These are phyloP conservation scores for Diaporthe velutina DNA, from an alignment of 2,329 filamentous ascomycete species.

Conservation along the genomic window DNA sequence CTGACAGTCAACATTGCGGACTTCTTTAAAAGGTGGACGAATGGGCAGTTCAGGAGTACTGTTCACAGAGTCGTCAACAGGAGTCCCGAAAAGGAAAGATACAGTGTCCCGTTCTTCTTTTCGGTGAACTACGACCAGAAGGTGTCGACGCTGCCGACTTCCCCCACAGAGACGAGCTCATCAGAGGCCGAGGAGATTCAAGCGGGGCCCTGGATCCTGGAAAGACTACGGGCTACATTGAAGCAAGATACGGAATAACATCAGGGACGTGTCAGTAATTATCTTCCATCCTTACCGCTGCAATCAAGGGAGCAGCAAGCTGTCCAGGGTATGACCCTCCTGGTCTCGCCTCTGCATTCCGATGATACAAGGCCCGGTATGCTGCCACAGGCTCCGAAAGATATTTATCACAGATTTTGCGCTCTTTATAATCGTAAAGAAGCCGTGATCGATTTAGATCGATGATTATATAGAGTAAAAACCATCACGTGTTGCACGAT, in stretches of 20 bases:
- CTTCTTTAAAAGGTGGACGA: slow-evolving; percentile 37
- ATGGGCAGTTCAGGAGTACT: slow-evolving; percentile 37
- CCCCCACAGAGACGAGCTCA: not conserved
- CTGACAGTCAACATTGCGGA: slow-evolving; percentile 39
- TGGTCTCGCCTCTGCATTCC: too few species aligned
- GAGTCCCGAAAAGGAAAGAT: slow-evolving; percentile 29
- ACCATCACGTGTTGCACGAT: too few species aligned
- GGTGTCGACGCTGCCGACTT: slow-evolving; percentile 48
- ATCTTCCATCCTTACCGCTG: not conserved
- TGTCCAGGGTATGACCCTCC: not conserved
- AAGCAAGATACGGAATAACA: not conserved
- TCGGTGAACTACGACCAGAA: slow-evolving; percentile 37
- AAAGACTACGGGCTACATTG: slow-evolving; percentile 21
- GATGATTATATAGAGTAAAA: too few species aligned
- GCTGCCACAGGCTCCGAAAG: not conserved
- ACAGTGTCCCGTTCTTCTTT: slow-evolving; percentile 38
- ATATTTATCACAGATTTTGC: not conserved
- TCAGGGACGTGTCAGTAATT: not conserved
- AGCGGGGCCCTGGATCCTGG: slow-evolving; percentile 26
- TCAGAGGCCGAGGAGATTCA: slow-evolving; percentile 1
- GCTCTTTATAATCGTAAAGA: not conserved
- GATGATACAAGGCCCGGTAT: not conserved
- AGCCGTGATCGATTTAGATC: not conserved
- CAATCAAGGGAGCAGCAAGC: not conserved
- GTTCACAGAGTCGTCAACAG: slow-evolving; percentile 29